Conservation (phyloP, 2,329 filamentous ascomycete species). For the Neopestalotiopsis clavispora region DNA sequence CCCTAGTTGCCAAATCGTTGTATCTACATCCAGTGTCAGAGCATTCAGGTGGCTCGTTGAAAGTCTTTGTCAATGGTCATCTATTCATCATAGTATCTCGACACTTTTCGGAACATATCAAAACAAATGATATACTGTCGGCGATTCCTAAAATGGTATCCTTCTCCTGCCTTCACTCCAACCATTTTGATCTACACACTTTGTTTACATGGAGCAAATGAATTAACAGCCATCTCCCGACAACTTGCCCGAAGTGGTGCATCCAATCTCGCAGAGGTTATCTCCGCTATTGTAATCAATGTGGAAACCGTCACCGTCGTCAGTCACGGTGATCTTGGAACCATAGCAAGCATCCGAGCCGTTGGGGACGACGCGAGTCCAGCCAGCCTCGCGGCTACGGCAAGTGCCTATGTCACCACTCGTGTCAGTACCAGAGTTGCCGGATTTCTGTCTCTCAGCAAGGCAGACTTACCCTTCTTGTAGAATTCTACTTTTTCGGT, state of each 20-base stretch:
- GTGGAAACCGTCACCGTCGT: not conserved
- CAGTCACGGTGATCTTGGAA: not conserved
- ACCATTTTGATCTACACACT: too few relatives aligned
- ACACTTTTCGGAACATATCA: too few relatives aligned
- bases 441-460: not conserved
- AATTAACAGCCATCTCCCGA: conserved; percentile 8
- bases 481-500: not conserved
- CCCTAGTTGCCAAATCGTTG: conserved; percentile 6
- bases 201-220: too few relatives aligned
- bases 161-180: too few relatives aligned
- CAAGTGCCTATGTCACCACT: not conserved
- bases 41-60: too few relatives aligned
- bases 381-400: not conserved
- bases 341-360: not conserved
- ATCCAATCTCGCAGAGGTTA: not conserved
- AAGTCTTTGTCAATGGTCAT: too few relatives aligned
- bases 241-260: not conserved
- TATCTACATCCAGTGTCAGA: conserved; percentile 10
- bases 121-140: too few relatives aligned
- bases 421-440: not conserved
- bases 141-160: too few relatives aligned
- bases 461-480: not conserved
- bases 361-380: not conserved
- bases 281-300: not conserved
- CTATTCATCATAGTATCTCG: too few relatives aligned